A percentile compares a stretch with the other conserved stretches of the same genome.
phyloP scores from a whole-genome alignment of 1,284 basidiomycete species.

The Ganoderma resinaceum region DNA sequence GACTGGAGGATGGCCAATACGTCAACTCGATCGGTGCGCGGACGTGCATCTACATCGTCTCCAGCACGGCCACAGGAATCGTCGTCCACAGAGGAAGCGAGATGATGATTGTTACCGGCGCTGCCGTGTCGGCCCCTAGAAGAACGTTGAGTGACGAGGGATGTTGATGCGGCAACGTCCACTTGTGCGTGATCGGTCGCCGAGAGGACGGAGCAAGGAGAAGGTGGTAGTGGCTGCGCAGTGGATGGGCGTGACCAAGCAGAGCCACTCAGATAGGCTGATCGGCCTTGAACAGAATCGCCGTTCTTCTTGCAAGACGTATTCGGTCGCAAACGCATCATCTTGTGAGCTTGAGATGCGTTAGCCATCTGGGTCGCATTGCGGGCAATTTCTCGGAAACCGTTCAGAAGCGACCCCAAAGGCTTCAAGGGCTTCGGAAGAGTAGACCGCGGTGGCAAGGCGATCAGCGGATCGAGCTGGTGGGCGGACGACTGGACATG shows the following conservation, averaged over 20 bases:
- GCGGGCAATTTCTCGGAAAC: slow-evolving; percentile 29
- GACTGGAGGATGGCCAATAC: background rate
- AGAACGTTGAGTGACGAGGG: background rate
- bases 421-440: slow-evolving; percentile 22
- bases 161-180: background rate
- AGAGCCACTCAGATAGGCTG: background rate
- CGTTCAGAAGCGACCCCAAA: slow-evolving; percentile 25
- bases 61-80: background rate
- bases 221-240: slow-evolving; percentile 2
- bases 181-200: background rate
- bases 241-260: background rate
- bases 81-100: background rate
- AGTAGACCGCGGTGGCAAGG: background rate
- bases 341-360: background rate
- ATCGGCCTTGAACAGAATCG: background rate
- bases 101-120: background rate
- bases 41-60: background rate
- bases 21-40: background rate
- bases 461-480: background rate
- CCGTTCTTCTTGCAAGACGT: background rate
- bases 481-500: background rate
- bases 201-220: background rate
- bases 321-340: background rate
- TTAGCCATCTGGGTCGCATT: slow-evolving; percentile 20
- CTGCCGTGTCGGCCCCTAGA: background rate